Conservation (phyloP, 257 asterid species). For the Gardenia jasminoides region DNA sequence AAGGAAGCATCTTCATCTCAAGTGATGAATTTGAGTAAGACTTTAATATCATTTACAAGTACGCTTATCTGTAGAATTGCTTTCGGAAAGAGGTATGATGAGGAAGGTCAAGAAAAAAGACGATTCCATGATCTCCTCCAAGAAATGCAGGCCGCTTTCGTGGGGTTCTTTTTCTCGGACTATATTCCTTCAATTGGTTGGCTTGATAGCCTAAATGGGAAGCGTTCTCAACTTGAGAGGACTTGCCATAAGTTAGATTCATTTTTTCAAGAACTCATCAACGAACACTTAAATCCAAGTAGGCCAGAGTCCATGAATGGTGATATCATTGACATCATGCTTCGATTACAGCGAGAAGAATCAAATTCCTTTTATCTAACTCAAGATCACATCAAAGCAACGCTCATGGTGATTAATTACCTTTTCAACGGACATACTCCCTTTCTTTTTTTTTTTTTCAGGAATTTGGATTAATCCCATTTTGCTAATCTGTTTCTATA, state of each 20-base stretch:
- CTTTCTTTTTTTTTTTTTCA: not conserved
- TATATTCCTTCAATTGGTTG: not conserved
- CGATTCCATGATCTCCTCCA: not conserved
- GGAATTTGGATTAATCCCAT: too few species aligned
- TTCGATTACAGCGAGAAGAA: not conserved
- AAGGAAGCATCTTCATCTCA: not conserved
- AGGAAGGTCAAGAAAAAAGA: not conserved
- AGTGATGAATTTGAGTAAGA: too few species aligned
- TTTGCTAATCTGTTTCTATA: too few species aligned
- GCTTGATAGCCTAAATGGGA: not conserved
- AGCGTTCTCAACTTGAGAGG: not conserved
- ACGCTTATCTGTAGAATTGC: not conserved
- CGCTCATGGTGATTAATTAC: not conserved
- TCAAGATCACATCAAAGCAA: conserved; percentile 2
- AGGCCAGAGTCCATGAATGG: not conserved
- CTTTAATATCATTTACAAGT: not conserved
- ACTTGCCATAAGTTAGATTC: not conserved
- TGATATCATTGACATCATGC: not conserved
- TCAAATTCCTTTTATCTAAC: not conserved
- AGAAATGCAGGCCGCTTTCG: not conserved
- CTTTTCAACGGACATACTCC: too few species aligned
- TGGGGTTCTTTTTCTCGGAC: not conserved
- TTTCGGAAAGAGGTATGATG: not conserved
- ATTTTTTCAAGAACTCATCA: not conserved
- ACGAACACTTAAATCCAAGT: not conserved